phyloP scores from a whole-genome alignment of 768 basidiomycete genomes.

The Xerocomus spinulosus region DNA sequence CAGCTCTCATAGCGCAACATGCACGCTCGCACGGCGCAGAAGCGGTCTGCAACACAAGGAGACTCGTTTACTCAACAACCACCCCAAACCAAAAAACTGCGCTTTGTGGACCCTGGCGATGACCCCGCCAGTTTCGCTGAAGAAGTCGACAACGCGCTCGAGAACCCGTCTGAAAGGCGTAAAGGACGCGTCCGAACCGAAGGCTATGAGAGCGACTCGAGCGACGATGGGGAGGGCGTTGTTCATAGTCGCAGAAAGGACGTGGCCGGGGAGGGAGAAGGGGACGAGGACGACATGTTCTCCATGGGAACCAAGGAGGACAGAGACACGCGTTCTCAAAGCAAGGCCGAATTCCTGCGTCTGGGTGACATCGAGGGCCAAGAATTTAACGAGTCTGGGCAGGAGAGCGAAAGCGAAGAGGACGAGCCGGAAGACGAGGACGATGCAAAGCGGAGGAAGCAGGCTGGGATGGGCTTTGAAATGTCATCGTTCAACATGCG shows the following conservation, averaged over 20 bases:
- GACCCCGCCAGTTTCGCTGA: conserved; percentile 75
- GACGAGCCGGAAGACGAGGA: conserved; percentile 63
- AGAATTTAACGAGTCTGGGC: conserved; percentile 54
- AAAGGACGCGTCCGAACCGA: conserved; percentile 78
- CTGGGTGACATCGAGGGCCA: conserved; percentile 97
- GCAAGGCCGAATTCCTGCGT: conserved; percentile 71
- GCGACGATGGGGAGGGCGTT: conserved; percentile 92
- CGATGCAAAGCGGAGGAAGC: conserved; percentile 67
- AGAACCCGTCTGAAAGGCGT: conserved; percentile 55
- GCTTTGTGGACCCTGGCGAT: conserved; percentile 71
- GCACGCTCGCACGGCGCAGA: conserved; percentile 38
- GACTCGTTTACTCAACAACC: conserved; percentile 32
- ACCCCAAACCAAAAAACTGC: conserved; percentile 58
- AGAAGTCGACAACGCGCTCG: conserved; percentile 71
- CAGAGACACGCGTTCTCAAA: conserved; percentile 42
- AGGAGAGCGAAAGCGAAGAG: conserved; percentile 39
- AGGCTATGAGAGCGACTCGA: conserved; percentile 92
- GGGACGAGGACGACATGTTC: conserved; percentile 80
- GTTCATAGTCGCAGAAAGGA: conserved; percentile 70
- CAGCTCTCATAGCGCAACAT: conserved; percentile 21
- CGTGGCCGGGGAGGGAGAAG: conserved; percentile 49
- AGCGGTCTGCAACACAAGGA: conserved; percentile 38
- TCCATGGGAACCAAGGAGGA: conserved; percentile 54
- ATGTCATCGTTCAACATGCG: conserved; percentile 98
- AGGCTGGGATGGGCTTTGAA: conserved; percentile 90